These are phyloP conservation scores for Fusarium equiseti DNA, from an alignment of 2,329 filamentous ascomycete species.

Conservation along the genomic window DNA sequence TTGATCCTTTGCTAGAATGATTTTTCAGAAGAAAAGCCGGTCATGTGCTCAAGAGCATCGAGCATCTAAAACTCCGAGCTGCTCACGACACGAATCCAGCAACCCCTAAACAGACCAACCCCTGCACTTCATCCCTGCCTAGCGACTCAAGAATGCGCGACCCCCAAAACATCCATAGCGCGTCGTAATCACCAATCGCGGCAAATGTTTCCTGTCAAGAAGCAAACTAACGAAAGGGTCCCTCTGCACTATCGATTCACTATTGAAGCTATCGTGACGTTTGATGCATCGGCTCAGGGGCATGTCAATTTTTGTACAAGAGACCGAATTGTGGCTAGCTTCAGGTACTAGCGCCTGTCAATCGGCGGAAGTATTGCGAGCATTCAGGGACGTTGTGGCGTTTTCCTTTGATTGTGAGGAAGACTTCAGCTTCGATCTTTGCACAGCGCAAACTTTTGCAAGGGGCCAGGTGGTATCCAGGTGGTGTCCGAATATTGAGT, in stretches of 20 bases:
- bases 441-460: neutral
- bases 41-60: no score
- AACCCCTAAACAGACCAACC: neutral
- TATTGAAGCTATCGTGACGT: slow-evolving; percentile 24
- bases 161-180: neutral
- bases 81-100: neutral
- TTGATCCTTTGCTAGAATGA: no score
- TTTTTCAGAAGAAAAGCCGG: no score
- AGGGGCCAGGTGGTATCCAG: accelerated
- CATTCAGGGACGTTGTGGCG: neutral
- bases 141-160: neutral
- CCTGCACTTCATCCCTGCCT: neutral
- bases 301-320: neutral
- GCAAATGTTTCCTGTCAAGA: no score
- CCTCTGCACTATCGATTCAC: slow-evolving; percentile 25
- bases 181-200: neutral
- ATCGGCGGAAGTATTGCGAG: neutral
- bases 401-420: neutral
- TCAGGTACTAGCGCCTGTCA: slow-evolving; percentile 6
- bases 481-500: accelerated
- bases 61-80: neutral
- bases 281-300: slow-evolving; percentile 17
- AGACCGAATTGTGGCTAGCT: neutral
- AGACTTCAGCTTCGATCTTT: accelerated
- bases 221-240: neutral